Conservation (phyloP, 1,284 basidiomycete genomes). For the Mycena sp. region DNA sequence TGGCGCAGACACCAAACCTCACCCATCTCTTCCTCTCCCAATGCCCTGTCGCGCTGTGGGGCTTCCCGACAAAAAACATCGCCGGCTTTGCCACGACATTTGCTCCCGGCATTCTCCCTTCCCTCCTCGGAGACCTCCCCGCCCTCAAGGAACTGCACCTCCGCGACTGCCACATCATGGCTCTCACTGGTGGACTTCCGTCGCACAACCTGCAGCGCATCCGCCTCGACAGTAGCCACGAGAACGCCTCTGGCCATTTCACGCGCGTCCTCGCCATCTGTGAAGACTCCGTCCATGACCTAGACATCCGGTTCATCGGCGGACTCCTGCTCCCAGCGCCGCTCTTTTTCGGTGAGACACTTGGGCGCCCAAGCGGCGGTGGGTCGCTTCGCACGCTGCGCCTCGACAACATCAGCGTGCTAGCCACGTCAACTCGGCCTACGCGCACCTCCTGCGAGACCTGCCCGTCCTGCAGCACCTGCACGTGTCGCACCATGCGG, state of each 20-base stretch:
- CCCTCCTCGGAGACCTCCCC: slow-evolving; percentile 35
- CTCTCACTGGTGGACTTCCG: slow-evolving; percentile 31
- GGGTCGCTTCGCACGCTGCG: slow-evolving; percentile 31
- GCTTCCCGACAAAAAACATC: slow-evolving; percentile 28
- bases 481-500: slow-evolving; percentile 38
- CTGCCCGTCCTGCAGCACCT: slow-evolving; percentile 34
- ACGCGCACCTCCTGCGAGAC: slow-evolving; percentile 34
- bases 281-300: slow-evolving; percentile 29
- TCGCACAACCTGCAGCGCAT: slow-evolving; percentile 34
- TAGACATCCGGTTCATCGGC: slow-evolving; percentile 41
- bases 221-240: slow-evolving; percentile 39
- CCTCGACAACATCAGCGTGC: slow-evolving; percentile 40
- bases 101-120: slow-evolving; percentile 37
- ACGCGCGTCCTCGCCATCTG: slow-evolving; percentile 34
- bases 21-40: slow-evolving; percentile 37
- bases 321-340: slow-evolving; percentile 38
- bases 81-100: slow-evolving; percentile 39
- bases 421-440: slow-evolving; percentile 34
- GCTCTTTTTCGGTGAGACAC: slow-evolving; percentile 21
- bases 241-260: slow-evolving; percentile 35
- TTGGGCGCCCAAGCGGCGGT: slow-evolving; percentile 10
- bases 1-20: slow-evolving; percentile 34
- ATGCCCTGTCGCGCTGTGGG: slow-evolving; percentile 40
- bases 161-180: slow-evolving; percentile 38
- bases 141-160: slow-evolving; percentile 36